Base-by-base conservation (phyloP, 495 filamentous ascomycete genomes). In the Trichoderma parareesei region DNA sequence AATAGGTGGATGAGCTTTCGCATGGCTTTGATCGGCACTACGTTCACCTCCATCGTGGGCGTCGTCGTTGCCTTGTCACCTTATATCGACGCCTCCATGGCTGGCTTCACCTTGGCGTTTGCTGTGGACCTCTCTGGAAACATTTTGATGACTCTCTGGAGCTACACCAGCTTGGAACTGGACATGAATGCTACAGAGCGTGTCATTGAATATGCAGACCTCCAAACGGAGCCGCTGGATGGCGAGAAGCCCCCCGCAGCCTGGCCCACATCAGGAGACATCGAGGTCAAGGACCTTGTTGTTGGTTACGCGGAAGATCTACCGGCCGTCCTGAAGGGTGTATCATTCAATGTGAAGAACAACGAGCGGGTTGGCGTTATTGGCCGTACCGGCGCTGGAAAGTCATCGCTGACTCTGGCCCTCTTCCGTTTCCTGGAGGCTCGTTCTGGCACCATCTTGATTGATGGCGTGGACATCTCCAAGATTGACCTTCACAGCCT, bases 181-280 rank as follows among this genome's bases (percentile, higher is more conserved):
- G 84, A 88, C 68, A 93, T 96, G 90, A 96, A 94, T 66, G 85
- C 90, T 20, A 86, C 88, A 0, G 91, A 96, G 76, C 80, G 91
- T 20, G 87, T 96, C 48, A 78, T 93, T 6, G 91, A 96, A 72
- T 96, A 93, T 70, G 84, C 87, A 0, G 80, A 86, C 14, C 77
- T 94, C 7, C 77, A 84, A 5, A 91, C 84, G 4, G 91, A 96
- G 72, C 78, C 80, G 46, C 82, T 89, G 13, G 80, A 74, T 1
- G 87, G 84, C 41, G 70, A 70, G 38, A 81, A 81, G 48, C 83
- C 88, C 1, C 90, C 91, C 0, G 90, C 90, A 10, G 84, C 85
- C 16, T 96, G 91, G 91, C 91, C 91, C 0, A 85, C 84, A 13
- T 85, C 90, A 67, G 91, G 91, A 11, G 80, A 83, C 9, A 78